phyloP scores from a whole-genome alignment of 192 early-diverging fungal genomes.

The Thamnidium elegans region DNA sequence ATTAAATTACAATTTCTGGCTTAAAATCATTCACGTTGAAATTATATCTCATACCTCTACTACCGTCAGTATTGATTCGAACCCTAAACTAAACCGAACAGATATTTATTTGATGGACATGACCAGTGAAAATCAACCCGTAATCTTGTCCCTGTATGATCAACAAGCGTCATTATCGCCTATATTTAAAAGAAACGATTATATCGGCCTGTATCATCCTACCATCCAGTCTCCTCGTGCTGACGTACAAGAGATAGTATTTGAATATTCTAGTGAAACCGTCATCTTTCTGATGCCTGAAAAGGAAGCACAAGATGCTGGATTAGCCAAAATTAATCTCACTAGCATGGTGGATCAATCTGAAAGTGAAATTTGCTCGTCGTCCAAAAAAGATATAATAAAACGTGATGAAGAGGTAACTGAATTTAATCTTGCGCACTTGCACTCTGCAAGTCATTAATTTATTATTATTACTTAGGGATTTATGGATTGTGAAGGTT shows the following conservation, averaged over 20 bases:
- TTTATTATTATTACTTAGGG: slow-evolving; percentile 10
- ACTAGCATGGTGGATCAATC: background rate
- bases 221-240: background rate
- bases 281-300: slow-evolving; percentile 31
- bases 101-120: slow-evolving; percentile 20
- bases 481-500: slow-evolving; percentile 20
- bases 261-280: slow-evolving; percentile 19
- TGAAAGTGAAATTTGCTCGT: background rate
- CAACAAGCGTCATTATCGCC: slow-evolving; percentile 4
- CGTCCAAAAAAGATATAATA: background rate
- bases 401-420: slow-evolving; percentile 22
- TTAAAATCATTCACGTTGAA: slow-evolving; percentile 24
- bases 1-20: slow-evolving; percentile 7
- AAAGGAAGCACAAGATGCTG: slow-evolving; percentile 17
- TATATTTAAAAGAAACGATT: slow-evolving; percentile 21
- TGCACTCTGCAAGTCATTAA: background rate
- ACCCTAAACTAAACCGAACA: background rate
- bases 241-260: background rate
- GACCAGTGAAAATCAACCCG: background rate
- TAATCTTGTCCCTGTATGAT: slow-evolving; percentile 23
- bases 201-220: slow-evolving; percentile 25
- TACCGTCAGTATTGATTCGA: background rate
- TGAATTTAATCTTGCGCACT: background rate
- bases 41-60: slow-evolving; percentile 4
- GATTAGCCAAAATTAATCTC: slow-evolving; percentile 11